Conservation (phyloP, 1,284 basidiomycete species). For the Microbotryum saponariae region DNA sequence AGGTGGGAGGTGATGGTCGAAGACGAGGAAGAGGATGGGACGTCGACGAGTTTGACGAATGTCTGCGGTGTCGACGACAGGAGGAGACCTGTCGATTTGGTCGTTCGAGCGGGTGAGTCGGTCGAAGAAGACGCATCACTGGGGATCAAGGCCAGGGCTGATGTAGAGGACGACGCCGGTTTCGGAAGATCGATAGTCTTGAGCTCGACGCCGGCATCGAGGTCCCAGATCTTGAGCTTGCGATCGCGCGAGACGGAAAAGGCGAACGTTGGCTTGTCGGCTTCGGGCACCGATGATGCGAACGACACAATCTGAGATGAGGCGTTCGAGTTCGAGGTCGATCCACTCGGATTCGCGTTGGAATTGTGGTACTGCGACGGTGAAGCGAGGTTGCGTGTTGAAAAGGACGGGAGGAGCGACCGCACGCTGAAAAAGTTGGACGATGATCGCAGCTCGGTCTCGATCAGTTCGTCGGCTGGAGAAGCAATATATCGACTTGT, state of each 20-base stretch:
- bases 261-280: slow-evolving; percentile 5
- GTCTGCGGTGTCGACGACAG: slow-evolving; percentile 29
- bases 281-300: neutral
- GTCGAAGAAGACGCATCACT: slow-evolving; percentile 3
- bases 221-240: slow-evolving; percentile 69
- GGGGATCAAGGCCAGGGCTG: slow-evolving; percentile 28
- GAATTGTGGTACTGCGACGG: neutral
- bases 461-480: slow-evolving; percentile 20
- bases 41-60: slow-evolving; percentile 38
- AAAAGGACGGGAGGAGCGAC: slow-evolving; percentile 30
- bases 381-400: slow-evolving; percentile 16
- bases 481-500: neutral
- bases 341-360: neutral
- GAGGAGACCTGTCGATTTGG: slow-evolving; percentile 8
- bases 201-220: slow-evolving; percentile 39
- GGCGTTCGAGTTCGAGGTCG: slow-evolving; percentile 4
- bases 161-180: slow-evolving; percentile 25
- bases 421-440: slow-evolving; percentile 20
- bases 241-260: slow-evolving; percentile 85
- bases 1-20: slow-evolving; percentile 40
- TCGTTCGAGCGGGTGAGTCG: slow-evolving; percentile 6
- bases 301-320: slow-evolving; percentile 19
- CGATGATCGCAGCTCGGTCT: slow-evolving; percentile 22
- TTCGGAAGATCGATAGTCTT: slow-evolving; percentile 40
- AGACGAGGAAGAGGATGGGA: slow-evolving; percentile 31